Conservation (phyloP, 139 green algal species). For the Chlorella vulgaris region DNA sequence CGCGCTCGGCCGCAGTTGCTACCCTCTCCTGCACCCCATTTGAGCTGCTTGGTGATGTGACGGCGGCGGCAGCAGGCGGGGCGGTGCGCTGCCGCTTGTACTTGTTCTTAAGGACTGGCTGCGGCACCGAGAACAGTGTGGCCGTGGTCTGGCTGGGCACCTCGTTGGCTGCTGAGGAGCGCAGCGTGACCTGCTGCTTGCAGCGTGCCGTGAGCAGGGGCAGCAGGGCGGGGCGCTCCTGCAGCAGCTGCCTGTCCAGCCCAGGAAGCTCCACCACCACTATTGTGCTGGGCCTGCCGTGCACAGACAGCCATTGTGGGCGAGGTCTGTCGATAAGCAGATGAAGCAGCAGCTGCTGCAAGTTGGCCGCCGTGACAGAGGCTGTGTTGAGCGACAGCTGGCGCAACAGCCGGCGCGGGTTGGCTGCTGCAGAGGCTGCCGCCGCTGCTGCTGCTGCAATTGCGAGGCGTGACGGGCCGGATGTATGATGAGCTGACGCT, state of each 20-base stretch:
- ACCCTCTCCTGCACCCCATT: background rate
- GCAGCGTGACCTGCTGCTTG: conserved; percentile 14
- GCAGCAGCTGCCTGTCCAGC: conserved; percentile 48
- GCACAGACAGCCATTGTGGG: conserved; percentile 33
- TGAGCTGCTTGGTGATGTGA: background rate
- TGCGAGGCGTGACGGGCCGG: background rate
- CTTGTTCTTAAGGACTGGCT: background rate
- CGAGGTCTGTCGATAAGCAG: conserved; percentile 1
- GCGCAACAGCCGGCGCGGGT: background rate
- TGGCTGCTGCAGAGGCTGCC: background rate
- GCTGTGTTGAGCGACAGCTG: background rate
- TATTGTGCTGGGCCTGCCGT: conserved; percentile 40
- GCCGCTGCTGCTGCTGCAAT: conserved; percentile 3
- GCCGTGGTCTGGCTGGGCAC: conserved; percentile 1
- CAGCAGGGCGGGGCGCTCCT: conserved; percentile 48
- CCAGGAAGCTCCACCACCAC: conserved; percentile 64
- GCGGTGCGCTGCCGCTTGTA: conserved; percentile 21
- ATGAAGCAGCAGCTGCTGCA: conserved; percentile 26
- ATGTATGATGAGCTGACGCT: background rate
- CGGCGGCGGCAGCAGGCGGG: background rate
- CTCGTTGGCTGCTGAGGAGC: background rate
- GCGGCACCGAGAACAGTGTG: conserved; percentile 2
- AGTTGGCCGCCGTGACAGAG: background rate
- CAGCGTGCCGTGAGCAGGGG: background rate
- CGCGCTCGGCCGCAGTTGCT: background rate